Conservation (phyloP, 1,284 basidiomycete species). For the Marasmius tenuissimus region DNA sequence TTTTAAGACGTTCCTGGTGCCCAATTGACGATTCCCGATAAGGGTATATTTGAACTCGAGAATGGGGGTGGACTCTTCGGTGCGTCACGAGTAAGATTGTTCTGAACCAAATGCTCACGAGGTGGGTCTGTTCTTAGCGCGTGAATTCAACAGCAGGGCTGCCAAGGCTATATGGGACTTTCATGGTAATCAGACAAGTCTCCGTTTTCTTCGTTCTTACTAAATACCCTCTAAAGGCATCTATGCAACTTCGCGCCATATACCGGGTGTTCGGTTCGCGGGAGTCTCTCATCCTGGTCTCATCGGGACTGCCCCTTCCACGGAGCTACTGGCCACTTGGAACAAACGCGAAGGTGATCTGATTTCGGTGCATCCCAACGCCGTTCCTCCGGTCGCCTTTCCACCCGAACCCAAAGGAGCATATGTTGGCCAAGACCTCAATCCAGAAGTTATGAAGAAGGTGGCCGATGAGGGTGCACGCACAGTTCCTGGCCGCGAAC, state of each 20-base stretch:
- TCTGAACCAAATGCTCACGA: not conserved
- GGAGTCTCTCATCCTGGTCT: slow-evolving; percentile 78
- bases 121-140: slow-evolving; percentile 35
- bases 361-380: slow-evolving; percentile 54
- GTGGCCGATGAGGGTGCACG: slow-evolving; percentile 71
- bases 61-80: slow-evolving; percentile 79
- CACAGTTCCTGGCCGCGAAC: slow-evolving; percentile 76
- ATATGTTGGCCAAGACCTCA: slow-evolving; percentile 69
- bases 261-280: slow-evolving; percentile 78
- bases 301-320: slow-evolving; percentile 75
- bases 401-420: slow-evolving; percentile 62
- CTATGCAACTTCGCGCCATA: slow-evolving; percentile 71
- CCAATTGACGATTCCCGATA: not conserved
- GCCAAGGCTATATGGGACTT: slow-evolving; percentile 84
- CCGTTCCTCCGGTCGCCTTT: slow-evolving; percentile 68
- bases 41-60: slow-evolving; percentile 74
- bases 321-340: slow-evolving; percentile 73
- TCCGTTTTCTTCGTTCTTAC: not conserved
- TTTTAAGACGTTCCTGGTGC: not conserved
- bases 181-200: slow-evolving; percentile 39
- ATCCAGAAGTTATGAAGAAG: slow-evolving; percentile 47
- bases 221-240: slow-evolving; percentile 38
- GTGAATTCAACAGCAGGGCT: slow-evolving; percentile 68
- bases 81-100: slow-evolving; percentile 21
- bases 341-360: slow-evolving; percentile 69